A percentile compares a stretch with the other conserved stretches of the same genome.
These are phyloP conservation scores for Alternaria conjuncta DNA, from an alignment of 2,329 filamentous ascomycete genomes.

Conservation along the genomic window DNA sequence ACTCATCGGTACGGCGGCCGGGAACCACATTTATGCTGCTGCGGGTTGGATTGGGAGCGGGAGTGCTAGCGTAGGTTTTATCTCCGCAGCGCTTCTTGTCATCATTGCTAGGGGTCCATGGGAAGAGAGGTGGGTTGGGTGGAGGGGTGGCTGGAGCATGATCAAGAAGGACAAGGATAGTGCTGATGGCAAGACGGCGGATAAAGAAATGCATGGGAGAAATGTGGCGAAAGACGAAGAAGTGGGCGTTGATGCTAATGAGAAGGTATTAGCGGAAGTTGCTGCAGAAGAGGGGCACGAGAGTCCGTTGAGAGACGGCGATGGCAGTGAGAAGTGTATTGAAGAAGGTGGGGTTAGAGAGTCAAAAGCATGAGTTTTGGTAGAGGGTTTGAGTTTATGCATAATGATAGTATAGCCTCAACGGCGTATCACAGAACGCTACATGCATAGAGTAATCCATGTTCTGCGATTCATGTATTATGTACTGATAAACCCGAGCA, in stretches of 20 bases:
- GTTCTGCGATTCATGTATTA: neutral
- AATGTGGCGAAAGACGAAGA: constrained; percentile 22
- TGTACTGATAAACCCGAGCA: neutral
- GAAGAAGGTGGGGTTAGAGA: constrained; percentile 18
- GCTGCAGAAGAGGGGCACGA: constrained; percentile 41
- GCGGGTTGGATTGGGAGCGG: constrained; percentile 65
- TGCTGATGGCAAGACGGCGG: constrained; percentile 50
- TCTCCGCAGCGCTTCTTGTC: constrained; percentile 56
- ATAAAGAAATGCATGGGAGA: constrained; percentile 15
- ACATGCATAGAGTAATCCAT: neutral
- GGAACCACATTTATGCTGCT: constrained; percentile 62
- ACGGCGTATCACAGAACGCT: neutral
- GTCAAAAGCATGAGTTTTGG: constrained; percentile 11
- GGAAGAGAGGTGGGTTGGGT: constrained; percentile 66
- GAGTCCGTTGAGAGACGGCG: constrained; percentile 17
- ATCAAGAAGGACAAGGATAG: constrained; percentile 50
- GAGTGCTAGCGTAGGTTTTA: constrained; percentile 63
- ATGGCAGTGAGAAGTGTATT: constrained; percentile 12
- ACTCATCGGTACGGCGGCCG: constrained; percentile 66
- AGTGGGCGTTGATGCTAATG: constrained; percentile 24
- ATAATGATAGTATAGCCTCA: neutral
- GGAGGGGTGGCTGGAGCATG: constrained; percentile 64
- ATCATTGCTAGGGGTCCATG: constrained; percentile 61
- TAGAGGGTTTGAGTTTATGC: neutral
- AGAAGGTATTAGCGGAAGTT: constrained; percentile 29